Base-by-base conservation (phyloP, 805 yeast genomes). In the Spathaspora sp. region DNA sequence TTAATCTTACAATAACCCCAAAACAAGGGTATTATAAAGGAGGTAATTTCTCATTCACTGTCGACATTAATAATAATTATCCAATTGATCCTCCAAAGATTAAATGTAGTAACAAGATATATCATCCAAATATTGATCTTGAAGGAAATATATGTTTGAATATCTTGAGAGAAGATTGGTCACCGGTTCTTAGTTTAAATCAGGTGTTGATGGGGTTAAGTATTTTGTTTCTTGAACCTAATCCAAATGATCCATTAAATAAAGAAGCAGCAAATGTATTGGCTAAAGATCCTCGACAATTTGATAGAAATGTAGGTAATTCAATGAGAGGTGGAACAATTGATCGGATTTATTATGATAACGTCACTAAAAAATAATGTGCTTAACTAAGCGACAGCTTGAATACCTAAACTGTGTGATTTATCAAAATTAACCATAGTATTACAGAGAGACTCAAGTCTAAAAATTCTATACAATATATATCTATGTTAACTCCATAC, bases 51-150 rank as follows among this genome's bases (percentile, higher is more conserved):
- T 64, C 65, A 18, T 93, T 93, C 66, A 72, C 75, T n/a, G 81
- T 92, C 45, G 73, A 71, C 31, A 76, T 92, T 42, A 80, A 82
- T 47, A 83, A 82, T 42, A 85, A 83, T 57, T 93, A 85, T 68
- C 99, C 99, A 1, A 94, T 92, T 52, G 94, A 88, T 48, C 91
- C 97, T 8, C 99, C 99, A 9, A 87, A 84, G 62, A 90, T 91
- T 50, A 78, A 79, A 57, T 87, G 96, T 60, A 49, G 75, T 29
- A 79, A 83, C 49, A 83, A 78, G 62, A 88, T 93, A 5, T 93
- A 87, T 69, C 99, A 93, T 65, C 99, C 99, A 11, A 93, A 93
- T 63, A 93, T 93, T 57, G 97, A 93, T 65, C 64, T 82, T 18
- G 86, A 88, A 44, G 98, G 98, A 0, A 93, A 91, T 63, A 88